Conservation (phyloP, 2,329 filamentous ascomycete species). For the Annulohypoxylon truncatum region DNA sequence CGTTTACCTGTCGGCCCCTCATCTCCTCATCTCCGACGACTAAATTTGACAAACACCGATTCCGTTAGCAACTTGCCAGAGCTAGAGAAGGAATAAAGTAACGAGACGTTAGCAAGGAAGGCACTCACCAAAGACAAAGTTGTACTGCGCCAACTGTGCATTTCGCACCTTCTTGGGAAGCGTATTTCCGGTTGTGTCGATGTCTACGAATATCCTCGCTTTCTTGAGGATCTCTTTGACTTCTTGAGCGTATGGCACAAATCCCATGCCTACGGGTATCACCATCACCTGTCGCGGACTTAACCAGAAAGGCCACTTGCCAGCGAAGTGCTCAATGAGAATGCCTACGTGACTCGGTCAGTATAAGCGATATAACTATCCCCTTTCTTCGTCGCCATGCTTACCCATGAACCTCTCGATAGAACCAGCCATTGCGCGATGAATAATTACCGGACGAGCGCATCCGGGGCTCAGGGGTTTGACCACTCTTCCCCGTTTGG, state of each 20-base stretch:
- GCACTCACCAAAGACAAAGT: conserved; percentile 80
- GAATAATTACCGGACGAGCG: conserved; percentile 86
- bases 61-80: background rate
- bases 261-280: conserved; percentile 79
- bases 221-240: conserved; percentile 78
- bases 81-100: background rate
- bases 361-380: background rate
- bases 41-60: conserved; percentile 11
- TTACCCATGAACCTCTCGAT: conserved; percentile 69
- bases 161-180: conserved; percentile 91
- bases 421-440: conserved; percentile 83
- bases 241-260: conserved; percentile 68
- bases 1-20: conserved; percentile 43
- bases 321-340: conserved; percentile 84
- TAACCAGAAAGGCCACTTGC: conserved; percentile 92
- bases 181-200: conserved; percentile 80
- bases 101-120: background rate
- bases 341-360: conserved; percentile 58
- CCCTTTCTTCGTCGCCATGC: background rate
- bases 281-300: conserved; percentile 85
- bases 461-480: conserved; percentile 73
- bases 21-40: conserved; percentile 46
- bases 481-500: conserved; percentile 50
- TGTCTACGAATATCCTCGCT: conserved; percentile 76
- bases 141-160: conserved; percentile 83